Base-by-base conservation (phyloP, 2,329 filamentous ascomycete species). In the Bipolaris sorokiniana region DNA sequence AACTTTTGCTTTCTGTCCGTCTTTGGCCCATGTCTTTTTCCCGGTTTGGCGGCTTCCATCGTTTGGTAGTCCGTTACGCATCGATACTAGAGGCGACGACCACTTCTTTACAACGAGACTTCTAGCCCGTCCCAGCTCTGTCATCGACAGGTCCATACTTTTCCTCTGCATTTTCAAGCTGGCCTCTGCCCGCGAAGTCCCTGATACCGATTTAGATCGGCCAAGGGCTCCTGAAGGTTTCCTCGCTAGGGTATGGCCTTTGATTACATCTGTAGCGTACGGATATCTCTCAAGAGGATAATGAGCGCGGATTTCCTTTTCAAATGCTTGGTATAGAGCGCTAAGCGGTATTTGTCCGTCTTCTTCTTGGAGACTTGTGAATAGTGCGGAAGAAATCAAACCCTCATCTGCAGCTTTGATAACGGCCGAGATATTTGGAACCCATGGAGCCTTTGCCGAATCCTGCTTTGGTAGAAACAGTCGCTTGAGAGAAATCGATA, bases 341-440 rank as follows among this genome's bases (percentile, higher is more conserved):
- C 71, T 66, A 18, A 75, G 63, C 23, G 64, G 48, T 22, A 71
- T 13, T n/a, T 69, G 64, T 46, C 68, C 67, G 28, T 62, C 61
- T 38, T 65, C 58, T 18, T 52, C 62, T 53, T 69, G 65, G 26
- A 67, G 52, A 20, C 52, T 45, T 51, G 64, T 49, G 61, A 74
- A 69, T 45, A 76, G 41, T 37, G 66, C 49, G 15, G 70, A 72
- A 16, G 64, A 64, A 46, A 67, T 65, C 11, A 73, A 11, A 2
- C 62, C 66, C 44, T 76, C 71, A 52, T 76, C 72, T 16, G 69
- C 73, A 40, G 71, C 72, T 59, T 72, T 71, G 57, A 76, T 56
- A 31, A 76, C 63, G 34, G 62, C 65, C 11, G 70, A 67, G n/a
- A 74, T 26, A 2, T 62, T 65, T 11, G 72, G 71, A 15, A 71